Conservation (phyloP, 2,329 filamentous ascomycete genomes). For the Trichoderma hamatum region DNA sequence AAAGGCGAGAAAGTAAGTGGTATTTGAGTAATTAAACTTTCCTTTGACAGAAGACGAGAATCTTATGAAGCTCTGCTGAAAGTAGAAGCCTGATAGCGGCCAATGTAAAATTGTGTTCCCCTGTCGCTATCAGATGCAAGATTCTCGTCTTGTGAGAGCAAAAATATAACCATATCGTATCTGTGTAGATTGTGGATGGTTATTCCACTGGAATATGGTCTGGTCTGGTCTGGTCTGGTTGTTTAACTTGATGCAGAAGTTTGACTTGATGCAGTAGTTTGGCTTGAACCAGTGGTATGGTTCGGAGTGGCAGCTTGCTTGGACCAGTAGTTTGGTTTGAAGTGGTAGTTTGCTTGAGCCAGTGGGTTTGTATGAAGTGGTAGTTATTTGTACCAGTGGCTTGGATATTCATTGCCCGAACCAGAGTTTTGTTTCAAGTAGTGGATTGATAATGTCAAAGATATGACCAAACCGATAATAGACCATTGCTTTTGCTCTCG, state of each 20-base stretch:
- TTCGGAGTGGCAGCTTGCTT: not conserved
- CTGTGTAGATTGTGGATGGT: not conserved
- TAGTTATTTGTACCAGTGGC: not conserved
- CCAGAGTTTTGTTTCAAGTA: not conserved
- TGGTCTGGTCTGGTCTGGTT: not conserved
- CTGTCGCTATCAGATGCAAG: conserved; percentile 4
- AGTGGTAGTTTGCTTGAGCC: not conserved
- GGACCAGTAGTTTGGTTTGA: not conserved
- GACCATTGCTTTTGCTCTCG: not conserved
- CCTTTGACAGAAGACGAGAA: not conserved
- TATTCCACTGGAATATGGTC: not conserved
- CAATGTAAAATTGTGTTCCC: not conserved
- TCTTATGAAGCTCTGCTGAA: not conserved
- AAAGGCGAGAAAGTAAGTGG: not conserved
- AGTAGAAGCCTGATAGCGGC: not conserved
- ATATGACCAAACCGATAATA: conserved; percentile 4
- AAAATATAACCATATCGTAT: not conserved
- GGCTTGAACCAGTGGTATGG: not conserved
- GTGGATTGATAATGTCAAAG: not conserved
- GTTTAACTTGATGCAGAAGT: no score
- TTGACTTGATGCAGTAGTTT: not conserved
- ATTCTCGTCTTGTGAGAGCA: not conserved
- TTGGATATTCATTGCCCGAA: not conserved
- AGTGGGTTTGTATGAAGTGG: not conserved
- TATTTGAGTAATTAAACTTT: not conserved